Evolutionary conservation across 2,329 filamentous ascomycete species (phyloP), one percentile per base, ranked within the genome.

Genomic region (Penicillium hesseltinei): DNA sequence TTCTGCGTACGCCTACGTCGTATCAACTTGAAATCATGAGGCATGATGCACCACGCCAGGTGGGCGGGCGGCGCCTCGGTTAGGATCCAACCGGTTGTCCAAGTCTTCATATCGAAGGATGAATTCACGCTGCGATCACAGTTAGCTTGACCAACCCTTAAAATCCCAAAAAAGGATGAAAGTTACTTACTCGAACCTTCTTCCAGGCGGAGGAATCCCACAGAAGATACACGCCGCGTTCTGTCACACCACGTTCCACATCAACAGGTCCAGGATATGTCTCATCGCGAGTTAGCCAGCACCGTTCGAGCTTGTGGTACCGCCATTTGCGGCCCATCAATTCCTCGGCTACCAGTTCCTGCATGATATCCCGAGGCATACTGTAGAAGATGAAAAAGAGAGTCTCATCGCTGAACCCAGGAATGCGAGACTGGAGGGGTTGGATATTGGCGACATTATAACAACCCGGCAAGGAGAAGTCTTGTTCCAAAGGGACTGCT

Each of bases 351-450:
- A 85, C 86, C 45, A 86, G 76, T 67, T 89, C 86, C 68, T 89
- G 86, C 70, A 85, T 78, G 54, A 87, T 81, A 66, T 88, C 85
- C 57, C 84, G 78, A 15, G 86, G 85, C 75, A 84, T 83, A 61
- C 84, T 85, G 73, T 88, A 89, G 78, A 89, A 89, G 58, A 88
- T 87, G 68, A 84, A 86, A 69, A 89, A 87, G 5, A 89, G 77
- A 0, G 86, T 88, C 69, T 89, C 86, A 62, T 85, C 80, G 42
- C 79, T 82, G 71, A 87, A 86, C 54, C 81, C 82, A 4, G 78
- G 74, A 62, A 87, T 82, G 57, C 85, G 83, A 47, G 78, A 77
- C 54, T 83, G 79, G 21, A 88, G 75, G 8, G 83, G 80, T 50
- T 86, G 86, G 11, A 88, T 85, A 65, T 88, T 89, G 55, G 81